Evolutionary conservation across 345 rosid genomes (phyloP), one percentile per base, ranked within the genome.

Genomic region (Zanthoxylum bungeanum): DNA sequence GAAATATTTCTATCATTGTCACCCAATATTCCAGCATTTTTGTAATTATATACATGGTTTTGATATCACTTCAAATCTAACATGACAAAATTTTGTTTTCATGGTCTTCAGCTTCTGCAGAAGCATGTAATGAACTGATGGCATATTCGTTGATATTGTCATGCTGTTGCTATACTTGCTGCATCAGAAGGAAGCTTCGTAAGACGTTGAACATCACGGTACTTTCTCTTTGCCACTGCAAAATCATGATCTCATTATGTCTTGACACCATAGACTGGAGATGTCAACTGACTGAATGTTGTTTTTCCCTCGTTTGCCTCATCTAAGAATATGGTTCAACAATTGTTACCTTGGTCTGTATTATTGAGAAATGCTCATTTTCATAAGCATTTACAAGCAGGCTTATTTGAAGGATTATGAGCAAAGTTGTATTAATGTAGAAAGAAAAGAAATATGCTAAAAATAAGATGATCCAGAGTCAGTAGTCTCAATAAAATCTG

Each of bases 121-220:
- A 95, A 85, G 93, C 97, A 70, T 95, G 98, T 74, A 95, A 89
- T 75, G 97, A 92, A 56, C 76, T 95, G 77, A 84, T 95, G 97
- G 97, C 90, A 5, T 95, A 95, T 80, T 92, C 99, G 9, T 76
- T 92, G 79, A 85, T 95, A 84, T 75, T 92, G 68, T 95, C 99
- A 31, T 95, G 99, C 78, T 95, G 99, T 80, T 95, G 99, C 84
- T 95, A 95, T 66, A 95, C 99, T 52, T 95, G 99, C 77, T 95
- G 99, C 4, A 73, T 92, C 16, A 85, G 99, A 82, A 84, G 94
- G 89, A 92, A 91, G 83, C 97, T 95, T 61, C 93, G 99, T 71
- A 87, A 81, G 81, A 85, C 70, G 30, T 78, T 92, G 64, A 92
- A 91, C 75, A 95, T 95, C 66, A 77, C 84, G 90, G 99, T 95